phyloP scores from a whole-genome alignment of 192 early-diverging fungal species.

The Kickxella alabastrina region DNA sequence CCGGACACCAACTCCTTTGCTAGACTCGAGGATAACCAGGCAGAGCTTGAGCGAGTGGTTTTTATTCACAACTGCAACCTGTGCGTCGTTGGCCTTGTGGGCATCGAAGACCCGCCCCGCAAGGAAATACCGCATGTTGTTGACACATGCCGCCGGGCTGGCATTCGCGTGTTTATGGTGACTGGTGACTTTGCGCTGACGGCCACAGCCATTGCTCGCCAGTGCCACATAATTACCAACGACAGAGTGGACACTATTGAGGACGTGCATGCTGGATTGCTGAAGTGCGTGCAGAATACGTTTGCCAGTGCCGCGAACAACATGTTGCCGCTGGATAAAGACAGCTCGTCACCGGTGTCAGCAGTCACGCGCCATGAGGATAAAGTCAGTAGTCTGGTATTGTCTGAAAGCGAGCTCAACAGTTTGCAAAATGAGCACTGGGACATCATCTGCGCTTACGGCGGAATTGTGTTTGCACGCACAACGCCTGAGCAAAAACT shows the following conservation, averaged over 20 bases:
- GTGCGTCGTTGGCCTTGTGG: constrained; percentile 59
- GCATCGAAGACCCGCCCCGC: constrained; percentile 75
- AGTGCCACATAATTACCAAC: constrained; percentile 64
- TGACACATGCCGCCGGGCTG: constrained; percentile 53
- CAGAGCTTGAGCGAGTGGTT: constrained; percentile 4
- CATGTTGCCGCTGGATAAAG: too few species aligned
- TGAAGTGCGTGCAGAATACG: not conserved
- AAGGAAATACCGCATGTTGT: constrained; percentile 61
- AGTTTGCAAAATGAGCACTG: constrained; percentile 58
- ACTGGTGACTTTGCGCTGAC: constrained; percentile 72
- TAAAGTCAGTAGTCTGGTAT: constrained; percentile 25
- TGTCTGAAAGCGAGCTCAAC: constrained; percentile 58
- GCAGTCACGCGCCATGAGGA: too few species aligned
- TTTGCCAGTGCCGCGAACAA: too few species aligned
- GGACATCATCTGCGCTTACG: constrained; percentile 61
- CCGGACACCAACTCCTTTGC: not conserved
- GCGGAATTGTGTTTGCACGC: constrained; percentile 72
- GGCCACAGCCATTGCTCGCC: constrained; percentile 67
- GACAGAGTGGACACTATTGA: constrained; percentile 16
- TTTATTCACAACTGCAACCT: constrained; percentile 6
- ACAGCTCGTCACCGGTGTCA: too few species aligned
- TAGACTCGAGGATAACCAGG: not conserved
- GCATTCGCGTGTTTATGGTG: constrained; percentile 73
- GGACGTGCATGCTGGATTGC: constrained; percentile 9
- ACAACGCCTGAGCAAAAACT: constrained; percentile 80